These are phyloP conservation scores for Gyromitra esculenta DNA, from an alignment of 2,329 filamentous ascomycete genomes.

Conservation along the genomic window DNA sequence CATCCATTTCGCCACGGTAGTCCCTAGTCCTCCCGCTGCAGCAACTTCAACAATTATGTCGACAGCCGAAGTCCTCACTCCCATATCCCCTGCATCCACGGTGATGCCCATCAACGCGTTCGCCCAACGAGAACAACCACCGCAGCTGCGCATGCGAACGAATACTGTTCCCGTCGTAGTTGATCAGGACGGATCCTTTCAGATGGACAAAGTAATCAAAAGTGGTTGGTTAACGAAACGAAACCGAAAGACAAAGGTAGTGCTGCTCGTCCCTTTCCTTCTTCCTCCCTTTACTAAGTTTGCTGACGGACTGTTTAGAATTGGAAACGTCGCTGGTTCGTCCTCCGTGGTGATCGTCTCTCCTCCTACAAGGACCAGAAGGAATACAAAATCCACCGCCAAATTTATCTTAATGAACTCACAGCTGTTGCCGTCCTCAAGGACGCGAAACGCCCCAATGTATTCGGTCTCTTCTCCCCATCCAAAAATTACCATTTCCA, in stretches of 20 bases:
- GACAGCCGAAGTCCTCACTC: constrained; percentile 49
- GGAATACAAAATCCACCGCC: constrained; percentile 87
- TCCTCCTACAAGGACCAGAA: constrained; percentile 93
- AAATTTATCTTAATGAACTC: constrained; percentile 86
- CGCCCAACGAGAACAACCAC: constrained; percentile 39
- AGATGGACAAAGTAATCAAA: constrained; percentile 93
- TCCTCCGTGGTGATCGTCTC: constrained; percentile 87
- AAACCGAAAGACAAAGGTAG: constrained; percentile 91
- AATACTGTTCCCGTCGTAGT: constrained; percentile 65
- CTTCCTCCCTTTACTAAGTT: constrained; percentile 36
- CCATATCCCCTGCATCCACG: constrained; percentile 19
- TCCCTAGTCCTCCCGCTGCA: constrained; percentile 17
- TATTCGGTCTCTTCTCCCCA: constrained; percentile 92
- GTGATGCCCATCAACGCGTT: constrained; percentile 36
- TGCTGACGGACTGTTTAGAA: constrained; percentile 67
- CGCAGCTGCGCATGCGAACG: constrained; percentile 49
- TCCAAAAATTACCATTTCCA: constrained; percentile 92
- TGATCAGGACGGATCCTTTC: constrained; percentile 94
- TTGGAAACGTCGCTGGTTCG: constrained; percentile 90
- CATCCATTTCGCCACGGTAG: constrained; percentile 45
- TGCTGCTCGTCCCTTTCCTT: constrained; percentile 29
- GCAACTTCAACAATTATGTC: constrained; percentile 33
- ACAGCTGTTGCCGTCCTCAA: constrained; percentile 89
- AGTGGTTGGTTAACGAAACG: constrained; percentile 85
- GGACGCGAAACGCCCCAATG: constrained; percentile 84